A percentile compares a stretch with the other conserved stretches of the same genome.
phyloP scores from a whole-genome alignment of 2,329 filamentous ascomycete genomes.

The Madurella mycetomatis region DNA sequence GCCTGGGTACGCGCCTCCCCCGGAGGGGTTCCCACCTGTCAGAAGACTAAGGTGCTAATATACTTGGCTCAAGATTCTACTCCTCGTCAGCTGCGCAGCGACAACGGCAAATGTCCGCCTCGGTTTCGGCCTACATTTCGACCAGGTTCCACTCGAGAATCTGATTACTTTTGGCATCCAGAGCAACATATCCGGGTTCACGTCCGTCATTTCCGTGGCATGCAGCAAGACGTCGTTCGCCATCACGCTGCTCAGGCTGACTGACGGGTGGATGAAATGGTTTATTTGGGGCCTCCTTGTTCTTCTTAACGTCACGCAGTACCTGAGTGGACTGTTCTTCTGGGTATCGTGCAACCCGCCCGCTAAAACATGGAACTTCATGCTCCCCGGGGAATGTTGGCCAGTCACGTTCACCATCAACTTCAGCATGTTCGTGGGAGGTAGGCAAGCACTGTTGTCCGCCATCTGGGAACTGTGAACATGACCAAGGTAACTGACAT shows the following conservation, averaged over 20 bases:
- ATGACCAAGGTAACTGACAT: not conserved
- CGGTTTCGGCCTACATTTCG: slow-evolving; percentile 18
- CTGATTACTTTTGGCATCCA: slow-evolving; percentile 11
- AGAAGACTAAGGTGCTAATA: not conserved
- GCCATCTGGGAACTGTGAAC: not conserved
- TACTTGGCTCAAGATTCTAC: slow-evolving; percentile 9
- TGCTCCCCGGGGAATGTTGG: slow-evolving; percentile 28
- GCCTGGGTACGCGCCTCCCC: slow-evolving; percentile 25
- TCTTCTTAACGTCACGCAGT: slow-evolving; percentile 31
- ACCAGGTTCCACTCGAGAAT: slow-evolving; percentile 19
- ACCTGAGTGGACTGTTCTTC: slow-evolving; percentile 26
- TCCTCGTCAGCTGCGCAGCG: slow-evolving; percentile 14
- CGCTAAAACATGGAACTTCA: slow-evolving; percentile 26
- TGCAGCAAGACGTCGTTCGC: slow-evolving; percentile 38
- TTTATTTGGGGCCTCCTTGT: slow-evolving; percentile 32
- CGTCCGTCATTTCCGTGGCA: slow-evolving; percentile 30
- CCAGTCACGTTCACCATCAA: slow-evolving; percentile 18
- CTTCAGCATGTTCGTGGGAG: slow-evolving; percentile 25
- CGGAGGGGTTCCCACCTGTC: not conserved
- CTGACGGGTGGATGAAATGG: slow-evolving; percentile 26
- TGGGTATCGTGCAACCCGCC: slow-evolving; percentile 30
- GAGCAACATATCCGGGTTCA: slow-evolving; percentile 24
- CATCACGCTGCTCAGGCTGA: slow-evolving; percentile 33
- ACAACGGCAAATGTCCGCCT: slow-evolving; percentile 19
- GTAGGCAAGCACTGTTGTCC: slow-evolving; percentile 17